Evolutionary conservation across 2,329 filamentous ascomycete genomes (phyloP), one percentile per base, ranked within the genome.

Genomic region (Dothideomycetidae sp.): DNA sequence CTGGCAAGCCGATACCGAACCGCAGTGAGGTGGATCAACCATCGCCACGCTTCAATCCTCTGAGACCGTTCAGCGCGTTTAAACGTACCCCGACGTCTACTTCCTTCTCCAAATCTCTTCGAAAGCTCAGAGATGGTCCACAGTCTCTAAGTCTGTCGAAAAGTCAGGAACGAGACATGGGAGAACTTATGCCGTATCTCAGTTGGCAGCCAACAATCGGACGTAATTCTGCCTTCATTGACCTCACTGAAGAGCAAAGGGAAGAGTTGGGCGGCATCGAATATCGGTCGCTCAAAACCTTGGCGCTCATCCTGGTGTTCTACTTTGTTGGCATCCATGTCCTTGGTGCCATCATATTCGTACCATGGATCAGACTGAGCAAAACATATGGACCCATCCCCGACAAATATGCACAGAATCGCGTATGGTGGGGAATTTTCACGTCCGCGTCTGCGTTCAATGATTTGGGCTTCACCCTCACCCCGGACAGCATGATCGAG

Each of bases 251-350:
- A 47, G 84, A 90, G 45, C 85, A 98, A 58, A 74, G 90, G 46
- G 86, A 98, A 53, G 90, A 98, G 57, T 63, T 98, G 2, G 90
- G 90, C 9, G 90, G 90, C 13, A 93, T 98, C 45, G 90, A 98
- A 56, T 98, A 98, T 53, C 78, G 90, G 4, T 82, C 88, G 0
- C 57, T 98, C 42, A 92, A 93, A 56, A 83, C 84, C 2, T 62
- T 98, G 33, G 81, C 82, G 1, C 54, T 83, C 17, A 75, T 96
- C 18, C 64, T 96, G 13, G 68, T 81, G 3, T 53, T 53, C 5
- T 98, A 96, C 58, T 94, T 81, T 52, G 72, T 84, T 53, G 77
- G 79, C 1, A 94, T 93, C 49, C 82, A 85, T 50, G 49, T 86
- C 2, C 64, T 94, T 3, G 83, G 78, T 0, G 61, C 92, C 26